phyloP scores from a whole-genome alignment of 208 protist species.

The Angomonas deanei region DNA sequence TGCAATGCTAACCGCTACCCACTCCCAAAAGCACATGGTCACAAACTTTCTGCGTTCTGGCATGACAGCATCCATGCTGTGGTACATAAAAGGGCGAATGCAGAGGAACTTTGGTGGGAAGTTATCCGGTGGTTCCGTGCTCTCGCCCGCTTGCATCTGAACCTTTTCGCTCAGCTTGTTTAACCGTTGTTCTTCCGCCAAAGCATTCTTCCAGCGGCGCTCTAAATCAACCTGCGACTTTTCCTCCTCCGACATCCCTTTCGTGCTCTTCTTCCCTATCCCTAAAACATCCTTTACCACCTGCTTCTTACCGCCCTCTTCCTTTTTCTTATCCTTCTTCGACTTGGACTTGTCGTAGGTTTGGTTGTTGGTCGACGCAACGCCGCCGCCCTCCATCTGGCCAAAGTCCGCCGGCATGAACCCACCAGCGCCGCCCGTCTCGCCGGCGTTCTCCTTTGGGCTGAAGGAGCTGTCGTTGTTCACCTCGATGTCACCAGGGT shows the following conservation, averaged over 20 bases:
- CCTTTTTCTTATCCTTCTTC: not conserved
- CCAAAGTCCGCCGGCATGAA: conserved; percentile 14
- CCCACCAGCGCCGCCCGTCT: no score
- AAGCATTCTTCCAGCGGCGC: conserved; percentile 38
- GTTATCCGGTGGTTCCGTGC: conserved; percentile 11
- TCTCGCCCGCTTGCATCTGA: not conserved
- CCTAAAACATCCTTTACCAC: not conserved
- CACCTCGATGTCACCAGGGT: conserved; percentile 9
- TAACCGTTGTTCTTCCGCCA: conserved; percentile 39
- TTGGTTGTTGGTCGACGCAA: not conserved
- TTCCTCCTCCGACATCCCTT: conserved; percentile 18
- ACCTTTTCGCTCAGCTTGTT: conserved; percentile 21
- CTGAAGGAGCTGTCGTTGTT: conserved; percentile 10
- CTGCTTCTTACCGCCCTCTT: not conserved
- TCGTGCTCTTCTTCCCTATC: conserved; percentile 12
- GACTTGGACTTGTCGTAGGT: not conserved
- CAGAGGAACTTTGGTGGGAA: conserved; percentile 52
- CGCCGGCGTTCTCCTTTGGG: not conserved
- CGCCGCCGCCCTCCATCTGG: not conserved
- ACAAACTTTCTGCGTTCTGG: conserved; percentile 23
- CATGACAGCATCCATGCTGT: conserved; percentile 27
- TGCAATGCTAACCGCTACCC: conserved; percentile 26
- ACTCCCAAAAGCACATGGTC: conserved; percentile 32
- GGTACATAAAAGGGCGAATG: conserved; percentile 41
- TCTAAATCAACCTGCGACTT: conserved; percentile 25